phyloP scores from a whole-genome alignment of 805 yeast species.

The Ogataea trehaloabstinens region DNA sequence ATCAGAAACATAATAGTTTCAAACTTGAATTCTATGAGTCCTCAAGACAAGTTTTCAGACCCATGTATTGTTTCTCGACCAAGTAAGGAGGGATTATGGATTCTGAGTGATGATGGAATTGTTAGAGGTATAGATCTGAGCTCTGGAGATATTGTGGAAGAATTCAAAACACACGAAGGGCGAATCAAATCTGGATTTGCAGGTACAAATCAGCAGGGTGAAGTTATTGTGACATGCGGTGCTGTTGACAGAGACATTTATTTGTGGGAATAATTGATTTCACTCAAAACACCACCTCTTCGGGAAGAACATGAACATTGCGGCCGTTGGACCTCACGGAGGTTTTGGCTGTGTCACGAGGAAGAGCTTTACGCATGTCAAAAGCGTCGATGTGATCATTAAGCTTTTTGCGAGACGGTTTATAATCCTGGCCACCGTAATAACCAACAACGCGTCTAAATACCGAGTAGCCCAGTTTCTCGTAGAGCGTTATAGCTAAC shows the following conservation, averaged over 20 bases:
- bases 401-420: slow-evolving; percentile 37
- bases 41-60: slow-evolving; percentile 66
- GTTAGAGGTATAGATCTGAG: slow-evolving; percentile 58
- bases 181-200: slow-evolving; percentile 46
- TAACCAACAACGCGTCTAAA: slow-evolving; percentile 87
- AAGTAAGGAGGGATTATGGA: slow-evolving; percentile 53
- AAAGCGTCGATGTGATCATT: slow-evolving; percentile 82
- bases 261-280: slow-evolving; percentile 27
- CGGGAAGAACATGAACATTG: slow-evolving; percentile 57
- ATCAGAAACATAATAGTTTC: slow-evolving; percentile 37
- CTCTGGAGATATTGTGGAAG: slow-evolving; percentile 34
- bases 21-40: slow-evolving; percentile 50
- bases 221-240: slow-evolving; percentile 49
- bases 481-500: slow-evolving; percentile 79
- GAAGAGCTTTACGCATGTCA: slow-evolving; percentile 73
- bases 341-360: slow-evolving; percentile 50
- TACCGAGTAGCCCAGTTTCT: slow-evolving; percentile 80
- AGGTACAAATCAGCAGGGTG: slow-evolving; percentile 27
- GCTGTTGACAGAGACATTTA: slow-evolving; percentile 39
- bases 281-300: slow-evolving; percentile 56
- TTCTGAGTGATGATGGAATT: slow-evolving; percentile 66
- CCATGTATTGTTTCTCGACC: slow-evolving; percentile 38
- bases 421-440: slow-evolving; percentile 56
- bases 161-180: slow-evolving; percentile 39
- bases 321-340: slow-evolving; percentile 63